These are phyloP conservation scores for Emergomyces africanus DNA, from an alignment of 2,329 filamentous ascomycete species.

Conservation along the genomic window DNA sequence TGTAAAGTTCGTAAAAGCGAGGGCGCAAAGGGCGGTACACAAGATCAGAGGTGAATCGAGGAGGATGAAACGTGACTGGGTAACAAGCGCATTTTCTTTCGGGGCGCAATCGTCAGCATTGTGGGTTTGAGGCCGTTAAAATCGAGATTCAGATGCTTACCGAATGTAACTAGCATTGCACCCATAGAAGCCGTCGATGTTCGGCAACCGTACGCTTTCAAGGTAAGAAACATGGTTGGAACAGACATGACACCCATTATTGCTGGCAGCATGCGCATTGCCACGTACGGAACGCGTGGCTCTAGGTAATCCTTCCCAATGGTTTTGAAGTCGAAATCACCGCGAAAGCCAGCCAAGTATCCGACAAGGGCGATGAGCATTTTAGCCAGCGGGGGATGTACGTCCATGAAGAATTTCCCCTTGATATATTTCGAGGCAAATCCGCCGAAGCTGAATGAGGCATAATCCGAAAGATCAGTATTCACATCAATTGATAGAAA, in stretches of 20 bases:
- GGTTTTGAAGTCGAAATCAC: constrained; percentile 97
- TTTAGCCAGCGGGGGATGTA: constrained; percentile 96
- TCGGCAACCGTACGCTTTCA: constrained; percentile 82
- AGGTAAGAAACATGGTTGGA: constrained; percentile 84
- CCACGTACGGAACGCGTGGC: constrained; percentile 88
- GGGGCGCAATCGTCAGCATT: constrained; percentile 7
- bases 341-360: constrained; percentile 89
- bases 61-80: constrained; percentile 88
- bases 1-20: constrained; percentile 84
- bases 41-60: constrained; percentile 91
- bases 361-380: constrained; percentile 90
- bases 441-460: constrained; percentile 65
- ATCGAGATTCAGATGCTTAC: constrained; percentile 34
- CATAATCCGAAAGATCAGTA: background rate
- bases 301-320: constrained; percentile 98
- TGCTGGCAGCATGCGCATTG: constrained; percentile 90
- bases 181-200: constrained; percentile 75
- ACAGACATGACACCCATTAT: constrained; percentile 78
- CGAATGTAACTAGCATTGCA: constrained; percentile 78
- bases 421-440: constrained; percentile 99
- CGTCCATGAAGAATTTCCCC: constrained; percentile 98
- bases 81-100: constrained; percentile 84
- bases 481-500: constrained; percentile 3
- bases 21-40: constrained; percentile 80
- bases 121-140: background rate